phyloP scores from a whole-genome alignment of 495 filamentous ascomycete genomes.

The Arthonia radiata region DNA sequence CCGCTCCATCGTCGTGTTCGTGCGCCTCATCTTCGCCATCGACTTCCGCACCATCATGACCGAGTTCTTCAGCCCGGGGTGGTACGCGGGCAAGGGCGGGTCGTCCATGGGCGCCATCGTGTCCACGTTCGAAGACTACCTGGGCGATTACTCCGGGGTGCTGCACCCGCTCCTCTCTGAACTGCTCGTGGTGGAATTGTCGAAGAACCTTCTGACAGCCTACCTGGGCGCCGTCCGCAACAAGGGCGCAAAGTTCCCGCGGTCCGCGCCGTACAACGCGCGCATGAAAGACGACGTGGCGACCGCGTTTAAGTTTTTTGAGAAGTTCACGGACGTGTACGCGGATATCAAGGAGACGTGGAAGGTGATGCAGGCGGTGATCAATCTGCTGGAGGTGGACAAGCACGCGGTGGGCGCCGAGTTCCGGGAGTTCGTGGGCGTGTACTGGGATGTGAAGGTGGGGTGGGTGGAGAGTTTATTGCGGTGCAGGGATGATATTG shows the following conservation, averaged over 20 bases:
- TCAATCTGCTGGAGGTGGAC: slow-evolving; percentile 45
- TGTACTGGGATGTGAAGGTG: slow-evolving; percentile 86
- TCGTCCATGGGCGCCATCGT: slow-evolving; percentile 83
- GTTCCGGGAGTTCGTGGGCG: slow-evolving; percentile 52
- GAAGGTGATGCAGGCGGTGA: slow-evolving; percentile 63
- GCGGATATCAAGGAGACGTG: slow-evolving; percentile 64
- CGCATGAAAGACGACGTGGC: slow-evolving; percentile 79
- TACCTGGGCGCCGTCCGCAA: slow-evolving; percentile 80
- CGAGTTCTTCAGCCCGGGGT: slow-evolving; percentile 73
- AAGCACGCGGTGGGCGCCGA: slow-evolving; percentile 41
- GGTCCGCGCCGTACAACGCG: slow-evolving; percentile 56
- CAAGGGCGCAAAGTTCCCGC: slow-evolving; percentile 70
- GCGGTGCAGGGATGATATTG: slow-evolving; percentile 73
- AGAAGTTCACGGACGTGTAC: slow-evolving; percentile 38
- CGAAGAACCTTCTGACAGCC: slow-evolving; percentile 62
- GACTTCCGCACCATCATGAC: slow-evolving; percentile 63
- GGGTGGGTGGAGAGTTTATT: slow-evolving; percentile 93
- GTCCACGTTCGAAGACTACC: slow-evolving; percentile 83
- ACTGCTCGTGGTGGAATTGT: slow-evolving; percentile 71
- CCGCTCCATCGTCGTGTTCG: slow-evolving; percentile 69
- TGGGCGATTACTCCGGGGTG: slow-evolving; percentile 55
- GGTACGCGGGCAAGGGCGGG: slow-evolving; percentile 49
- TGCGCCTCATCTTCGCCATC: slow-evolving; percentile 55
- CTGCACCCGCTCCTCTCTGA: slow-evolving; percentile 68
- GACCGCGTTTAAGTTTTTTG: slow-evolving; percentile 52